A percentile compares a stretch with the other conserved stretches of the same genome.
Conservation (phyloP, 371 early-diverging fungal species). For the Smittium mucronatum region DNA sequence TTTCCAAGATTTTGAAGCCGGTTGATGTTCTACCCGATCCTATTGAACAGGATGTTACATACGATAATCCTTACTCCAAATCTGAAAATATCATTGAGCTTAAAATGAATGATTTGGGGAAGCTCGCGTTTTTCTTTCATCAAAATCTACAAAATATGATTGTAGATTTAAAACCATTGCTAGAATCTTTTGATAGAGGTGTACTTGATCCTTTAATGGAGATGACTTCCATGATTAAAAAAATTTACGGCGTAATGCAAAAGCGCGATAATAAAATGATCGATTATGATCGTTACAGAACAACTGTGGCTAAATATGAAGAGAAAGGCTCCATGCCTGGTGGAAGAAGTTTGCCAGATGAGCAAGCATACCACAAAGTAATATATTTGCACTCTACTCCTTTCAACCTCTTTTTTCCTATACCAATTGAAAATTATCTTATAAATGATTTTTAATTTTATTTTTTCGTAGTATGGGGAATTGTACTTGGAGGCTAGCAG, state of each 20-base stretch:
- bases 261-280: constrained; percentile 51
- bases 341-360: constrained; percentile 38
- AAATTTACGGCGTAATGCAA: constrained; percentile 38
- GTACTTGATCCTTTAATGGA: constrained; percentile 43
- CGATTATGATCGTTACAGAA: constrained; percentile 46
- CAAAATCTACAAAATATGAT: constrained; percentile 25
- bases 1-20: constrained; percentile 24
- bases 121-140: constrained; percentile 37
- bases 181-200: constrained; percentile 40
- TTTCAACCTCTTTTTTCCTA: too few species aligned
- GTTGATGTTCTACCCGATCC: constrained; percentile 29
- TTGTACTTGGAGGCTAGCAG: constrained; percentile 36
- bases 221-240: constrained; percentile 36
- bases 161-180: constrained; percentile 34
- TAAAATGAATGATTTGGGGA: constrained; percentile 31
- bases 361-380: constrained; percentile 36
- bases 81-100: constrained; percentile 25
- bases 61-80: constrained; percentile 17
- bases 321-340: constrained; percentile 36
- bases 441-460: background rate
- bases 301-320: constrained; percentile 32
- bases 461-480: background rate
- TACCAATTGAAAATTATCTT: too few species aligned
- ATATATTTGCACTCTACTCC: too few species aligned
- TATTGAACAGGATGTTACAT: background rate